Evolutionary conservation across 345 rosid species (phyloP).

Genomic region (Noccaea caerulescens): DNA sequence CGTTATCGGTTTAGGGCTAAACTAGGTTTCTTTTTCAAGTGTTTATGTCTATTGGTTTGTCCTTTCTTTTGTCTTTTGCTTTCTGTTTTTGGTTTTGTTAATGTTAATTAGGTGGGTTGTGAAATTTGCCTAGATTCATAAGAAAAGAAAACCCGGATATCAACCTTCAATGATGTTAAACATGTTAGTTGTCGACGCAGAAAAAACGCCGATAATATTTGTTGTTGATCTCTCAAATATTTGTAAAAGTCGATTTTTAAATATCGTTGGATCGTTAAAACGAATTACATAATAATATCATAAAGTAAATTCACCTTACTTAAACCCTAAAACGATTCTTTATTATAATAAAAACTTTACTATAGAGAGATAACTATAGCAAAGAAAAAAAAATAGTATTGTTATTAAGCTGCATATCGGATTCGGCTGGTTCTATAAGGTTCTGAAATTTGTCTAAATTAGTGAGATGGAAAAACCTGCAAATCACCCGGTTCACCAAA

Average conservation of each 20-base stretch:
- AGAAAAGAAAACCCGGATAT: too few species aligned
- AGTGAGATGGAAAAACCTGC: not conserved
- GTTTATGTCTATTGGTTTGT: not conserved
- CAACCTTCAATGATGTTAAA: not conserved
- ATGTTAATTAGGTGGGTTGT: not conserved
- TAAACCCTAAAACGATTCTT: not conserved
- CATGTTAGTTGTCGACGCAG: too few species aligned
- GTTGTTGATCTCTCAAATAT: not conserved
- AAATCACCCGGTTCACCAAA: not conserved
- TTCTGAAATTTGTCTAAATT: not conserved
- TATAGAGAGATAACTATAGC: not conserved
- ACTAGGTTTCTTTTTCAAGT: not conserved
- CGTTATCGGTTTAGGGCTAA: not conserved
- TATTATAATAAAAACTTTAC: not conserved
- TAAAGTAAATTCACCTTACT: too few species aligned
- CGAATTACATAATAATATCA: too few species aligned
- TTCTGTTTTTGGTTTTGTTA: not conserved
- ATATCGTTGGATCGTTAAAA: not conserved
- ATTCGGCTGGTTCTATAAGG: too few species aligned
- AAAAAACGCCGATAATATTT: not conserved
- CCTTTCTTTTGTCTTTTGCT: not conserved
- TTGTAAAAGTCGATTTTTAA: not conserved
- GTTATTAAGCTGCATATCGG: not conserved
- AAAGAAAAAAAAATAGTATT: not conserved
- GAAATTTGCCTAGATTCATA: not conserved